Evolutionary conservation across 805 yeast species (phyloP).

Genomic region (Limtongozyma cylindracea): DNA sequence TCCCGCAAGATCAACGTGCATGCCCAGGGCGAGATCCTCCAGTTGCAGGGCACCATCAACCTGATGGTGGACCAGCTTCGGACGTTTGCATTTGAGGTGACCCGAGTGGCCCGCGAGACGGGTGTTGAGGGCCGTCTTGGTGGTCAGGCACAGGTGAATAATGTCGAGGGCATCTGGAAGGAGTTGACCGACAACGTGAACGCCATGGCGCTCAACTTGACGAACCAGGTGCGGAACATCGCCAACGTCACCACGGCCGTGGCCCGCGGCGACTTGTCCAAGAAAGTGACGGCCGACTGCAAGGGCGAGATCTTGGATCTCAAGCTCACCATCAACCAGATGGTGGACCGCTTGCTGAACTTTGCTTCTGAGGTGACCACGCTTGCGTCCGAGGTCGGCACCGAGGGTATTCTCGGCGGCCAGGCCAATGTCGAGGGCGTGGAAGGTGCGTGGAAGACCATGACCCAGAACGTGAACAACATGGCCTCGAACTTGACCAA

Average conservation of each 20-base stretch:
- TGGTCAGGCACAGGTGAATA: slow-evolving; percentile 63
- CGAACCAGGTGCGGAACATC: slow-evolving; percentile 72
- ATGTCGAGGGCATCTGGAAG: slow-evolving; percentile 74
- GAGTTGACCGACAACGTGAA: slow-evolving; percentile 71
- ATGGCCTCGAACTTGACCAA: slow-evolving; percentile 28
- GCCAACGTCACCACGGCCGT: slow-evolving; percentile 80
- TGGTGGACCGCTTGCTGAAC: slow-evolving; percentile 23
- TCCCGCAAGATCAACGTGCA: slow-evolving; percentile 69
- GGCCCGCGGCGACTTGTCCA: slow-evolving; percentile 60
- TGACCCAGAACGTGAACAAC: slow-evolving; percentile 18
- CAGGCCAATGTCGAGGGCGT: slow-evolving; percentile 24
- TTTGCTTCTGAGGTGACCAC: slow-evolving; percentile 21
- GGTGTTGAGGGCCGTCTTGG: slow-evolving; percentile 80
- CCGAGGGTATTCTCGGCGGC: slow-evolving; percentile 21
- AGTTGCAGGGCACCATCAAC: slow-evolving; percentile 66
- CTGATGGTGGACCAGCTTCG: slow-evolving; percentile 75
- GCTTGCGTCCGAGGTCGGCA: slow-evolving; percentile 19
- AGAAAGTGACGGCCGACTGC: slow-evolving; percentile 71
- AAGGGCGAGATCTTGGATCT: slow-evolving; percentile 20
- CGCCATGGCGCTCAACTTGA: slow-evolving; percentile 73
- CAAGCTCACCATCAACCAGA: slow-evolving; percentile 20
- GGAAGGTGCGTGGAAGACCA: slow-evolving; percentile 24
- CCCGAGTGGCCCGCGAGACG: slow-evolving; percentile 71
- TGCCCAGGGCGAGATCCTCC: slow-evolving; percentile 78
- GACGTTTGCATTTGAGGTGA: slow-evolving; percentile 66